Base-by-base conservation (phyloP, 2,329 filamentous ascomycete species). In the Arthrobotrys musiformis region DNA sequence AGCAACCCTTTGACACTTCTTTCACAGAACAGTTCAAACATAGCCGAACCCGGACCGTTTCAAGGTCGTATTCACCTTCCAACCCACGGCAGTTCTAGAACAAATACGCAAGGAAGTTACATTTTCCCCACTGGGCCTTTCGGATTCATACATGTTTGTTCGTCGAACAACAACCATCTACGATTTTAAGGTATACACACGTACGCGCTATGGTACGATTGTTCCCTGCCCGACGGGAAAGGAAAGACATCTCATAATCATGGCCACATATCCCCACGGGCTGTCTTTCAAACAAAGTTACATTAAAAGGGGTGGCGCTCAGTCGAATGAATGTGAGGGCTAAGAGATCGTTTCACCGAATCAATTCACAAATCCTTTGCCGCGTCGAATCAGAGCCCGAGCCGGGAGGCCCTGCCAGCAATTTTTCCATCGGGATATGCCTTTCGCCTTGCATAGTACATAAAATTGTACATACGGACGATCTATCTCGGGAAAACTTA, bases 41-140 rank as follows among this genome's bases (percentile, higher is more conserved):
- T 70, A 70, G 68, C 68, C 68, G 68, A 70, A 22, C 35, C 37
- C 44, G 68, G 68, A 64, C 54, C 54, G 33, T 58, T 40, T 58
- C n/a, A 72, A 24, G 30, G n/a, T 52, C 68, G 67, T 56, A 37
- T 63, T 63, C 26, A 58, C 11, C 48, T 64, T 48, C 48, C 46
- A 42, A 37, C 30, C 17, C 44, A 64, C 56, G 58, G 46, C 5
- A 56, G 26, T 30, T 46, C 7, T 46, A 44, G 22, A 28, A 46
- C 24, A 61, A 28, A 30, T 28, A 33, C 22, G 11, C 58, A 30
- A 61, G 48, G 30, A 19, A 13, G 4, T 28, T 46, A 44, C 37
- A 61, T 61, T 28, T n/a, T 44, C 24, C 22, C 58, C 58, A n/a
- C 56, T n/a, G 11, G 22, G 11, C 4, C 17, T 46, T 30, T 46